phyloP scores from a whole-genome alignment of 805 yeast species.

The Cyberlindnera maritima region DNA sequence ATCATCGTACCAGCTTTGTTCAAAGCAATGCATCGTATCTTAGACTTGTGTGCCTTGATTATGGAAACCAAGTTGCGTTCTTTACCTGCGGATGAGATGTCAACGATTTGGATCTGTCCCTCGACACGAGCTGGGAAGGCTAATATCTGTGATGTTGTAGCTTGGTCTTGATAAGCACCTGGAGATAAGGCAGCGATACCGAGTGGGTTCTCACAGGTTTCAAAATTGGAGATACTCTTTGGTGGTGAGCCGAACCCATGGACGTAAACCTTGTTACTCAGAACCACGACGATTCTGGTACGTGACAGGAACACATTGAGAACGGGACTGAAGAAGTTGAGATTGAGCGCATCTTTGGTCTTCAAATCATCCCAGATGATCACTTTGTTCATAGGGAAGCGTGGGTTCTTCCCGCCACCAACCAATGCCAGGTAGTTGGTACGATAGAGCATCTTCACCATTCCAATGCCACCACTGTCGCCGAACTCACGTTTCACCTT shows the following conservation, averaged over 20 bases:
- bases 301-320: slow-evolving; percentile 73
- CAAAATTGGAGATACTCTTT: slow-evolving; percentile 40
- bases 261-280: slow-evolving; percentile 64
- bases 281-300: slow-evolving; percentile 69
- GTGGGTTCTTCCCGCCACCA: slow-evolving; percentile 85
- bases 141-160: slow-evolving; percentile 44
- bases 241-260: slow-evolving; percentile 86
- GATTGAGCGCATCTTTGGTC: slow-evolving; percentile 62
- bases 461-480: slow-evolving; percentile 59
- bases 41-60: slow-evolving; percentile 73
- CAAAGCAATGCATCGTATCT: slow-evolving; percentile 59
- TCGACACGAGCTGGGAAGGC: slow-evolving; percentile 75
- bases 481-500: slow-evolving; percentile 59
- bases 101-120: slow-evolving; percentile 82
- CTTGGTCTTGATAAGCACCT: slow-evolving; percentile 24
- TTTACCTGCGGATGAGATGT: slow-evolving; percentile 62
- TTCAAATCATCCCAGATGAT: slow-evolving; percentile 92
- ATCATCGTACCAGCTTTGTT: slow-evolving; percentile 63
- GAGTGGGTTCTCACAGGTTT: slow-evolving; percentile 28
- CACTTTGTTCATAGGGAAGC: slow-evolving; percentile 73
- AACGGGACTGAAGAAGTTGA: slow-evolving; percentile 78
- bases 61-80: slow-evolving; percentile 64
- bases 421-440: slow-evolving; percentile 88
- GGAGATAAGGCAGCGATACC: slow-evolving; percentile 29
- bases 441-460: slow-evolving; percentile 78